Base-by-base conservation (phyloP, 495 filamentous ascomycete species). In the Penicillium maclennaniae region DNA sequence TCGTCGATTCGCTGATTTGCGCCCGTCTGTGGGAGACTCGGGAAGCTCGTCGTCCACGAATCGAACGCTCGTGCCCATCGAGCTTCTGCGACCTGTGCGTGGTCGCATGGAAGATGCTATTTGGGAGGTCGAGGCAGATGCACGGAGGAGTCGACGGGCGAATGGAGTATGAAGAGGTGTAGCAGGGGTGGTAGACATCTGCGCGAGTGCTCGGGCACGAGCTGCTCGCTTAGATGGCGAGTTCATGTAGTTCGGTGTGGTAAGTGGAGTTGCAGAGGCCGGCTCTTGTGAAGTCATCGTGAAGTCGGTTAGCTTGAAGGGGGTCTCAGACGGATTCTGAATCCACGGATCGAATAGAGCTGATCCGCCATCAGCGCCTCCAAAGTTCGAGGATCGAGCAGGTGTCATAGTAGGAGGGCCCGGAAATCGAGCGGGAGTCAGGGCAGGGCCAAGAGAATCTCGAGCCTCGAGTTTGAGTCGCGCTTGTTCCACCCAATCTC, bases 181-280 rank as follows among this genome's bases (percentile, higher is more conserved):
- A 27, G 72, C 70, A 20, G 79, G 79, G 23, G 79, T 81, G n/a
- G 77, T 79, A 6, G 78, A 79, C 31, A 73, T 60, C 57, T 74
- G 73, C 12, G 76, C 76, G 37, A 83, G 59, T 17, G 72, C 72
- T 57, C 70, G 78, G 12, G 78, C 78, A 26, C 79, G 68, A 28
- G 79, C 77, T 25, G 77, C 75, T 59, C 79, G 69, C 62, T 78
- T 83, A 6, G 82, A 83, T 27, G 82, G 82, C 7, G 82, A 84
- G 39, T 66, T 75, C 47, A 83, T 55, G 60, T 78, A 80, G 41
- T 68, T 82, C 16, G 81, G 80, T 14, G 73, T 76, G n/a, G 64
- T 62, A 20, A 83, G 49, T 5, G 79, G 77, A 14, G 61, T 73
- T n/a, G 69, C 61, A 17, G 69, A 67, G 34, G 57, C 49, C 19